Base-by-base conservation (phyloP, 169 alveolate species). In the Cystoisospora suis region DNA sequence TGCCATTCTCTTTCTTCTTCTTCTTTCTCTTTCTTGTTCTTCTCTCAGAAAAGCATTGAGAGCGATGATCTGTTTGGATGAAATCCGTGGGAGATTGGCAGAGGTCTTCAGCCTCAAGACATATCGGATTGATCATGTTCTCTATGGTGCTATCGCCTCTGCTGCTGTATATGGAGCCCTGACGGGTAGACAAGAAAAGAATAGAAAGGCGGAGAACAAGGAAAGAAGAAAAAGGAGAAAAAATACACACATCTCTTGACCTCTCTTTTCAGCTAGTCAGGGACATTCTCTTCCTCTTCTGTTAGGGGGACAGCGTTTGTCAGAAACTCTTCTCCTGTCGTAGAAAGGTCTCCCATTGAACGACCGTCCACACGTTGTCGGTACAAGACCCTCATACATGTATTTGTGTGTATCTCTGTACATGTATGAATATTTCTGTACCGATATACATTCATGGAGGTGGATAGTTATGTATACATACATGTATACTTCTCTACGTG, bases 121-220 rank as follows among this genome's bases (percentile, higher is more conserved):
- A 46, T 95, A 95, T 94, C 95, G 95, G 88, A 96, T 97, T 53
- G 98, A 97, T 93, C 98, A 97, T 88, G 98, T 97, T 47, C 96
- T 97, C 17, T 97, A 96, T 77, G 98, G 98, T 75, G 97, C 83
- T 81, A 75, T 87, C 65, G 98, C 98, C 34, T 93, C 97, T 34
- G 97, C 97, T 6, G 96, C 95, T 12, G 95, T 96, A n/a, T 97
- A 97, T 87, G 98, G 98, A 47, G 97, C 98, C 0, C 91, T 97
- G 61, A 38, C 96, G 83, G 97, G 97, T 40, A 94, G 95, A 12
- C 58, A 75, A 29, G 94, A 81, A 15, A 29, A 32, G 58, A 29
- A 6, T 9, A 40, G 12, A 32, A 15, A 34, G 70, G 27, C 49
- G 65, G 65, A 53, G 12, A n/a, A n/a, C n/a, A n/a, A n/a, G n/a